Evolutionary conservation across 805 yeast genomes (phyloP).

Genomic region (Candida easanensis): DNA sequence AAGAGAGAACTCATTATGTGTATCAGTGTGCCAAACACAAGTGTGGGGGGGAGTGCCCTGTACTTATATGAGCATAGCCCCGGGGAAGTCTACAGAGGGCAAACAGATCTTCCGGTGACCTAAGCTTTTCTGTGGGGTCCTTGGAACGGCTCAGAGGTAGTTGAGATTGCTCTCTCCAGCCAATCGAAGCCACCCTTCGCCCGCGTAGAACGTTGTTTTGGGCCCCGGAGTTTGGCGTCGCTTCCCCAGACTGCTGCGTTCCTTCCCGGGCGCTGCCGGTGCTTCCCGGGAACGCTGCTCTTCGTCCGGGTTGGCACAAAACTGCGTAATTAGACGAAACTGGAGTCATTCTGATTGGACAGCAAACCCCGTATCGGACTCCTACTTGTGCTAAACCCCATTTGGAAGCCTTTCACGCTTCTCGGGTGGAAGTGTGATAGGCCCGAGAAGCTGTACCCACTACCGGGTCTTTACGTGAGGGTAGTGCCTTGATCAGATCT

Average conservation of each 20-base stretch:
- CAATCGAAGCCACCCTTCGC: background rate
- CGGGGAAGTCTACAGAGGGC: too few species aligned
- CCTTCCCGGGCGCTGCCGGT: background rate
- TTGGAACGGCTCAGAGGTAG: background rate
- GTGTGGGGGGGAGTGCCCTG: background rate
- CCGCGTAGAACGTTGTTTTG: background rate
- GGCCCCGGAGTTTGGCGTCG: slow-evolving; percentile 7
- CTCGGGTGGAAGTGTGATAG: background rate
- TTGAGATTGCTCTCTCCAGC: background rate
- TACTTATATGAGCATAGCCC: background rate
- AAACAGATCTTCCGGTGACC: too few species aligned
- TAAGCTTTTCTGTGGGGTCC: too few species aligned
- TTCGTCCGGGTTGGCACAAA: slow-evolving; percentile 5
- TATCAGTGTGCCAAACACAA: too few species aligned
- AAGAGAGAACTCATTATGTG: too few species aligned
- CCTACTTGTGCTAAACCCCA: slow-evolving; percentile 1
- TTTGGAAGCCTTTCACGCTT: background rate
- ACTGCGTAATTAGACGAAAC: too few species aligned
- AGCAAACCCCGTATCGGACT: background rate
- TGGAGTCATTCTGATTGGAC: background rate
- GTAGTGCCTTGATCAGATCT: too few species aligned
- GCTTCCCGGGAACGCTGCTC: background rate
- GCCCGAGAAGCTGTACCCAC: background rate
- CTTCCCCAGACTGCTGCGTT: slow-evolving; percentile 4
- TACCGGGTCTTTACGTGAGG: too few species aligned